Conservation (phyloP, 129 eudicot genomes). For the Flaveria sonorensis region DNA sequence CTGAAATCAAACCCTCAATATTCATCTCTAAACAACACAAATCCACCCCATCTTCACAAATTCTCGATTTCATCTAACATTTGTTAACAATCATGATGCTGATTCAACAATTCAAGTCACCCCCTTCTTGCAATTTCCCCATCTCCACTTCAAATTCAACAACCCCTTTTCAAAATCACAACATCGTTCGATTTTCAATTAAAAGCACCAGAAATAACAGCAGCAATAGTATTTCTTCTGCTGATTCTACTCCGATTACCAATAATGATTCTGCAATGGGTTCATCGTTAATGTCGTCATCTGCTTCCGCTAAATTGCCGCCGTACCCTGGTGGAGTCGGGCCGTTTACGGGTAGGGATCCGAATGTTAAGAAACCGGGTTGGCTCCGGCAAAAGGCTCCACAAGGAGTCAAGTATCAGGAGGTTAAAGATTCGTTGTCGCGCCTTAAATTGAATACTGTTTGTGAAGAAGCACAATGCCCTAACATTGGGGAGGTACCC, state of each 20-base stretch:
- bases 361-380: slow-evolving; percentile 79
- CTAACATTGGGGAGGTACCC: slow-evolving; percentile 84
- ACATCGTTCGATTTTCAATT: slow-evolving; percentile 5
- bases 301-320: background rate
- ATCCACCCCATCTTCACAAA: background rate
- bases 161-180: slow-evolving; percentile 21
- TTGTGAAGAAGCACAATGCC: slow-evolving; percentile 97
- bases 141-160: slow-evolving; percentile 22
- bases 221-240: slow-evolving; percentile 11
- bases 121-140: background rate
- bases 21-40: slow-evolving; percentile 2
- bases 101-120: slow-evolving; percentile 33
- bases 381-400: slow-evolving; percentile 97
- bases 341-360: slow-evolving; percentile 83
- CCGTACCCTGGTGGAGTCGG: slow-evolving; percentile 68
- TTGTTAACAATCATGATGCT: slow-evolving; percentile 4
- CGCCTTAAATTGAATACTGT: slow-evolving; percentile 79
- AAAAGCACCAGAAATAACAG: slow-evolving; percentile 9
- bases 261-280: slow-evolving; percentile 1
- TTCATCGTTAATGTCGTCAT: slow-evolving; percentile 27
- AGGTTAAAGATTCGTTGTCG: slow-evolving; percentile 76
- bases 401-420: slow-evolving; percentile 75
- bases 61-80: background rate
- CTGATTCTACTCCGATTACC: slow-evolving; percentile 5
- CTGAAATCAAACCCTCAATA: background rate